Evolutionary conservation across 2,329 filamentous ascomycete genomes (phyloP).

Genomic region (Diplodia corticola): DNA sequence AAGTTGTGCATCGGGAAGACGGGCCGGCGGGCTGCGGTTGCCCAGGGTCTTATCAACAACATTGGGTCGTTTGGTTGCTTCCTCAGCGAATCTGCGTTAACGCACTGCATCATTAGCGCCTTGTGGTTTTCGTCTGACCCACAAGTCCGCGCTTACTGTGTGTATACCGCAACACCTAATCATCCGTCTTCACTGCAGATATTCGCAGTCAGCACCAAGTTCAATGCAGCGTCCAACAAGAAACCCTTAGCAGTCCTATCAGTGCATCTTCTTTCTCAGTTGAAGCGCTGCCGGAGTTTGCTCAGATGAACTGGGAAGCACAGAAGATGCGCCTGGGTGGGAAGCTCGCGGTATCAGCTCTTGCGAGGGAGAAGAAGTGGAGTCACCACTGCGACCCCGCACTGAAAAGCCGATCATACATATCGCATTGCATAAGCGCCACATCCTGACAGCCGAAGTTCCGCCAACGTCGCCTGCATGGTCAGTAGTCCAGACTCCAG

Average conservation of each 20-base stretch:
- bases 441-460: not conserved
- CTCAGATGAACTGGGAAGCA: not conserved
- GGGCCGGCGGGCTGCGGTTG: no score
- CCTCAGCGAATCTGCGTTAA: not conserved
- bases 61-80: no score
- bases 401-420: not conserved
- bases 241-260: not conserved
- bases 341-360: not conserved
- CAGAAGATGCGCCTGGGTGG: not conserved
- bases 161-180: not conserved
- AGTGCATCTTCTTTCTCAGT: not conserved
- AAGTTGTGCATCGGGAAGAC: no score
- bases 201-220: not conserved
- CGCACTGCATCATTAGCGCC: not conserved
- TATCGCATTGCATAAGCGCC: not conserved
- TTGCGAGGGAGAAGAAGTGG: not conserved
- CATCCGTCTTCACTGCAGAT: not conserved
- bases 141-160: not conserved
- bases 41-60: no score
- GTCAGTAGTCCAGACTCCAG: not conserved
- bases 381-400: not conserved
- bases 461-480: not conserved
- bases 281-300: not conserved
- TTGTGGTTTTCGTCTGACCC: not conserved
- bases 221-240: not conserved